These are phyloP conservation scores for Centrapalus pauciflorus DNA, from an alignment of 129 eudicot species.

Conservation along the genomic window DNA sequence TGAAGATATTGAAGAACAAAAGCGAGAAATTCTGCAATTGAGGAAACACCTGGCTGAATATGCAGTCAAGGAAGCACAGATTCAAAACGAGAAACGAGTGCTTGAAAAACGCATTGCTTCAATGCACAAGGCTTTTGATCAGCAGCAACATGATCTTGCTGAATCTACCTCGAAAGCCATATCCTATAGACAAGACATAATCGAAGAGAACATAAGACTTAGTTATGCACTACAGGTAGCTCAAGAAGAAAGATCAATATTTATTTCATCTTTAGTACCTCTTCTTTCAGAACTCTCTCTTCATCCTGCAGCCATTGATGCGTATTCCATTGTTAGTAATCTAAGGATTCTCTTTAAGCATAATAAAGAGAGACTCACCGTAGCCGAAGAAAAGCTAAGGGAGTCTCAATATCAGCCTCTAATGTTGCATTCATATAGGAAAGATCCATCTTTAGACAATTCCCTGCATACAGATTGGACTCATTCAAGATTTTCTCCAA, in stretches of 20 bases:
- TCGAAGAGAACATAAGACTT: slow-evolving; percentile 85
- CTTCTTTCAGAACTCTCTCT: slow-evolving; percentile 74
- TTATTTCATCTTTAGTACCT: slow-evolving; percentile 66
- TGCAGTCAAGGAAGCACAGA: slow-evolving; percentile 63
- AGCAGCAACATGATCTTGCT: slow-evolving; percentile 76
- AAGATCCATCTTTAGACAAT: background rate
- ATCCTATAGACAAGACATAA: slow-evolving; percentile 79
- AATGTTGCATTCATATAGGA: slow-evolving; percentile 5
- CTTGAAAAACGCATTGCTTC: slow-evolving; percentile 74
- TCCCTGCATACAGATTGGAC: background rate
- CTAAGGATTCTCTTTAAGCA: slow-evolving; percentile 59
- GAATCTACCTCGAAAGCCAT: slow-evolving; percentile 83
- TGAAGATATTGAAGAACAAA: slow-evolving; percentile 47
- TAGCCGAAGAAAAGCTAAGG: slow-evolving; percentile 24
- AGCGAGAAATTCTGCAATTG: slow-evolving; percentile 57
- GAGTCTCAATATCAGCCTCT: slow-evolving; percentile 24
- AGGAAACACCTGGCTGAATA: slow-evolving; percentile 66
- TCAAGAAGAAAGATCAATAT: slow-evolving; percentile 74
- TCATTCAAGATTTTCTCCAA: background rate
- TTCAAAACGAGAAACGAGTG: slow-evolving; percentile 56
- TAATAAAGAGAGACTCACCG: slow-evolving; percentile 19
- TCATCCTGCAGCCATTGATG: slow-evolving; percentile 64
- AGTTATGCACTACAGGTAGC: slow-evolving; percentile 69
- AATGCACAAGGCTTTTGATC: slow-evolving; percentile 81
- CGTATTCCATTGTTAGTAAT: slow-evolving; percentile 72